Percentiles rank a stretch among this genome's conserved stretches.
These are phyloP conservation scores for Guadua angustifolia DNA, from an alignment of 176 grass and related monocot species.

Conservation along the genomic window DNA sequence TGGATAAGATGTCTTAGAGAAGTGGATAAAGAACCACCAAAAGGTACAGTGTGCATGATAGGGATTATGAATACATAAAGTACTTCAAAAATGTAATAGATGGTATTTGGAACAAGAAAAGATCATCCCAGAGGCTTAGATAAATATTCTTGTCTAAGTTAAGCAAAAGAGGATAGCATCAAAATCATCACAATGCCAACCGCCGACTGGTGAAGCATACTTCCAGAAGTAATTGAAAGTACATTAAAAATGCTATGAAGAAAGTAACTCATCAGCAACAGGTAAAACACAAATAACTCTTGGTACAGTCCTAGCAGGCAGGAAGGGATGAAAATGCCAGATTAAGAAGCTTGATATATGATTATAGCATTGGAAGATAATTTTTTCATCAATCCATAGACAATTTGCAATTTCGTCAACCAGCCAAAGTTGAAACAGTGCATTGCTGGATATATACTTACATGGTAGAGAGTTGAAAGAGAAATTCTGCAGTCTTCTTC, in stretches of 20 bases:
- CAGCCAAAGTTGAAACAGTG: slow-evolving; percentile 15
- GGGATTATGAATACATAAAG: slow-evolving; percentile 29
- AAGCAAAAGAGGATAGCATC: slow-evolving; percentile 29
- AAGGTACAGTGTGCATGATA: slow-evolving; percentile 7
- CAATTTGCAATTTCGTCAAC: slow-evolving; percentile 27
- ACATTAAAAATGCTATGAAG: not conserved
- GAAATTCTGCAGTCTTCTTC: slow-evolving; percentile 95
- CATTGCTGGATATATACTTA: slow-evolving; percentile 51
- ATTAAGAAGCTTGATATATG: not conserved
- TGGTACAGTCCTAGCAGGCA: not conserved
- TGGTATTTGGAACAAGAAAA: slow-evolving; percentile 27
- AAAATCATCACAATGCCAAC: slow-evolving; percentile 13
- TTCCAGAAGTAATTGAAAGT: not conserved
- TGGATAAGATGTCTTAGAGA: slow-evolving; percentile 28
- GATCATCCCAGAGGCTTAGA: slow-evolving; percentile 16
- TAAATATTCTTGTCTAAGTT: not conserved
- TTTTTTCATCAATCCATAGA: not conserved
- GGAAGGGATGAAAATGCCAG: not conserved
- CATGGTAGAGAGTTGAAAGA: slow-evolving; percentile 90
- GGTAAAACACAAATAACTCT: not conserved
- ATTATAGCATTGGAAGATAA: not conserved
- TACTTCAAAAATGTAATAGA: slow-evolving; percentile 27
- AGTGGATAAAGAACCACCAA: slow-evolving; percentile 30
- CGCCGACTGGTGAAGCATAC: not conserved
- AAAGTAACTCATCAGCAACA: slow-evolving; percentile 1